Conservation (phyloP, 176 grass and related monocot genomes). For the Metroxylon sagu region DNA sequence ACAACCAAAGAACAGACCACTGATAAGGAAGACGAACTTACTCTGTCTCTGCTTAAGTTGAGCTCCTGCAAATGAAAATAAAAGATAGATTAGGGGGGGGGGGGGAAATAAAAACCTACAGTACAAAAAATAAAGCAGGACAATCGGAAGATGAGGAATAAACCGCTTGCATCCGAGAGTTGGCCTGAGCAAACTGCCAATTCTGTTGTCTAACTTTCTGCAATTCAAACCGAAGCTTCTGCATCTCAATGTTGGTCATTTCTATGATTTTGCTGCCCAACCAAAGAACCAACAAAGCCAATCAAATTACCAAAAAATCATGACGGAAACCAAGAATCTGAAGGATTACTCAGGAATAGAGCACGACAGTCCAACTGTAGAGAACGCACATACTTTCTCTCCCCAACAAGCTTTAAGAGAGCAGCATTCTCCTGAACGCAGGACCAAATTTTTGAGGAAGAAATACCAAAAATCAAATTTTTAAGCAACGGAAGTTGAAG, state of each 20-base stretch:
- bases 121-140: background rate
- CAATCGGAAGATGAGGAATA: slow-evolving; percentile 4
- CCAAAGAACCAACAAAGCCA: background rate
- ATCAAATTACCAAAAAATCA: background rate
- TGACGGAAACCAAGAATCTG: too few species aligned
- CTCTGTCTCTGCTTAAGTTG: slow-evolving; percentile 37
- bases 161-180: slow-evolving; percentile 36
- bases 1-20: background rate
- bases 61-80: slow-evolving; percentile 30
- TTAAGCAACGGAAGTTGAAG: background rate
- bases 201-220: slow-evolving; percentile 17
- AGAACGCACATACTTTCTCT: slow-evolving; percentile 29
- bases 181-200: slow-evolving; percentile 38
- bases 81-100: background rate
- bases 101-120: background rate
- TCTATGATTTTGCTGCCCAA: slow-evolving; percentile 28
- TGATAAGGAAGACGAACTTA: slow-evolving; percentile 14
- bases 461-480: background rate
- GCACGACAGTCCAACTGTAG: background rate
- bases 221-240: slow-evolving; percentile 23
- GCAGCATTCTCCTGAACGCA: slow-evolving; percentile 32
- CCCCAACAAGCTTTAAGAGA: slow-evolving; percentile 26
- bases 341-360: background rate
- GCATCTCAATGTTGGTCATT: slow-evolving; percentile 27
- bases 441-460: background rate